phyloP scores from a whole-genome alignment of 805 yeast species.

The Metschnikowia colocasiae region DNA sequence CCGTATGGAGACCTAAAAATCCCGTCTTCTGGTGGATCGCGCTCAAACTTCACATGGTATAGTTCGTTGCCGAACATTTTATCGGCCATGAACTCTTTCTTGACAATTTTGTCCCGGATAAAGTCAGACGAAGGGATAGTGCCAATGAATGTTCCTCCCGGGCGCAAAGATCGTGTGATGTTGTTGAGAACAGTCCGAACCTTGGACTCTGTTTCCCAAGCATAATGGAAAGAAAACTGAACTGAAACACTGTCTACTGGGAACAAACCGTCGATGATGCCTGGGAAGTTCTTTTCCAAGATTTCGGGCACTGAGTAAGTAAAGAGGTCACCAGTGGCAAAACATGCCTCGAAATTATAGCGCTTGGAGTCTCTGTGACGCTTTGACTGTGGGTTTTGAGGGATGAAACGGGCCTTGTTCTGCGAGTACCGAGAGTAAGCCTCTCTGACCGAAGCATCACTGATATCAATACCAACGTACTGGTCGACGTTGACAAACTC shows the following conservation, averaged over 20 bases:
- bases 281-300: slow-evolving; percentile 57
- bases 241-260: slow-evolving; percentile 87
- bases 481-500: slow-evolving; percentile 68
- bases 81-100: slow-evolving; percentile 40
- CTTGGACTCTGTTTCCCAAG: slow-evolving; percentile 80
- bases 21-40: slow-evolving; percentile 72
- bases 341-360: slow-evolving; percentile 70
- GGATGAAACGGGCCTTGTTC: slow-evolving; percentile 42
- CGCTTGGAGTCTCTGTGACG: slow-evolving; percentile 38
- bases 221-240: slow-evolving; percentile 94
- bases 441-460: slow-evolving; percentile 82
- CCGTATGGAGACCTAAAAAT: slow-evolving; percentile 76
- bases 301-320: slow-evolving; percentile 64
- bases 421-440: slow-evolving; percentile 71
- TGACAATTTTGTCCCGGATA: slow-evolving; percentile 59
- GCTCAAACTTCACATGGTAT: slow-evolving; percentile 77
- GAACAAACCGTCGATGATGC: slow-evolving; percentile 55
- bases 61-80: slow-evolving; percentile 81
- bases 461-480: slow-evolving; percentile 87
- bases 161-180: slow-evolving; percentile 66
- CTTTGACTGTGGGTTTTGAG: slow-evolving; percentile 20
- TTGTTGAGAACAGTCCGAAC: slow-evolving; percentile 71
- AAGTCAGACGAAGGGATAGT: slow-evolving; percentile 92
- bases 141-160: slow-evolving; percentile 88
- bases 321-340: slow-evolving; percentile 92